Conservation (phyloP, 192 early-diverging fungal species). For the Coemansia sp. region DNA sequence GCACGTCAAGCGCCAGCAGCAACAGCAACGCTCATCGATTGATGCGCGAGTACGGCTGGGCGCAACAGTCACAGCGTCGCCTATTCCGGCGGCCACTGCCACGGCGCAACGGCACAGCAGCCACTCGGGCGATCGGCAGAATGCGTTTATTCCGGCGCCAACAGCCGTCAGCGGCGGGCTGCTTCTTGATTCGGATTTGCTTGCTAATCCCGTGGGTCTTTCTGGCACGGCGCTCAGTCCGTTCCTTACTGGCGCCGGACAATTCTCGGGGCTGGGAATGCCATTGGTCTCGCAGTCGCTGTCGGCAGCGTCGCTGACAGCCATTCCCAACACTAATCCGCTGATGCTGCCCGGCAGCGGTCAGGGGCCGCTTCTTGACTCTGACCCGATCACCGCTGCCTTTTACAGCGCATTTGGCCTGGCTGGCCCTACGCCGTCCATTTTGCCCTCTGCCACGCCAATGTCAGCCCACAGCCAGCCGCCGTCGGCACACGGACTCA, state of each 20-base stretch:
- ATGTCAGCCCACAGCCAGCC: constrained; percentile 5
- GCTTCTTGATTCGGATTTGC: constrained; percentile 32
- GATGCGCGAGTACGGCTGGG: neutral
- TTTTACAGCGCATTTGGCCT: constrained; percentile 54
- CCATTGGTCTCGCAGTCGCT: constrained; percentile 1
- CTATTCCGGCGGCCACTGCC: constrained; percentile 2
- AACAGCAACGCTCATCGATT: constrained; percentile 3
- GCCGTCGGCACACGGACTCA: neutral
- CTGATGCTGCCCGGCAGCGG: constrained; percentile 53
- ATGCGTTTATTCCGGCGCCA: constrained; percentile 16
- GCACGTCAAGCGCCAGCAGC: constrained; percentile 51
- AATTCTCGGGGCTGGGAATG: constrained; percentile 10
- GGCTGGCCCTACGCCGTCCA: constrained; percentile 3
- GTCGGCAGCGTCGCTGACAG: constrained; percentile 16
- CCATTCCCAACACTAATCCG: constrained; percentile 46
- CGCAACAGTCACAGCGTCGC: constrained; percentile 13
- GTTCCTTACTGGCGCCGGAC: constrained; percentile 19
- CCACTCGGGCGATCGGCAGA: neutral
- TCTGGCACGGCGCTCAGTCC: constrained; percentile 24
- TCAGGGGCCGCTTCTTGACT: constrained; percentile 32
- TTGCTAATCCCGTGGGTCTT: constrained; percentile 22
- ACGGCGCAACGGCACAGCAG: neutral
- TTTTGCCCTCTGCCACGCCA: constrained; percentile 5
- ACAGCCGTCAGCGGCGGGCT: constrained; percentile 35
- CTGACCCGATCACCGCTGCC: constrained; percentile 44